These are phyloP conservation scores for Pythium apleroticum DNA, from an alignment of 352 stramenopile genomes.

Conservation along the genomic window DNA sequence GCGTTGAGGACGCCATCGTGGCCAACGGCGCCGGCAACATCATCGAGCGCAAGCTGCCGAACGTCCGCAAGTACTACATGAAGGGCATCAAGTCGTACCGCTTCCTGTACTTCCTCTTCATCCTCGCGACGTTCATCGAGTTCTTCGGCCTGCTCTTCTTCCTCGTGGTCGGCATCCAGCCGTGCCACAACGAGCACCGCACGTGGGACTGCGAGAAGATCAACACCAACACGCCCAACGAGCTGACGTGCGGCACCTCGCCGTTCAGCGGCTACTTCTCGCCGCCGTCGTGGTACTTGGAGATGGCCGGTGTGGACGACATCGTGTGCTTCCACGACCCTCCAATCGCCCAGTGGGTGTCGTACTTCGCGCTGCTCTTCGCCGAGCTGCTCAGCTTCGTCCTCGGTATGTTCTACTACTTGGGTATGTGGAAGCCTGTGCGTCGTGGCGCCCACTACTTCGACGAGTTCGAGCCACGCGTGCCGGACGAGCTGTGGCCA, in stretches of 20 bases:
- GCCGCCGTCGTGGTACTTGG: slow-evolving; percentile 37
- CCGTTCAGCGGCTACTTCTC: slow-evolving; percentile 62
- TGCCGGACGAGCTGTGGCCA: slow-evolving; percentile 76
- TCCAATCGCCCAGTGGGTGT: slow-evolving; percentile 42
- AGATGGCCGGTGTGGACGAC: slow-evolving; percentile 53
- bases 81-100: slow-evolving; percentile 85
- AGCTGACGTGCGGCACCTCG: slow-evolving; percentile 42
- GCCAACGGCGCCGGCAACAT: slow-evolving; percentile 80
- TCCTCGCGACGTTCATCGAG: slow-evolving; percentile 68
- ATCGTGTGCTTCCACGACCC: slow-evolving; percentile 48
- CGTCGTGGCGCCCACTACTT: slow-evolving; percentile 50
- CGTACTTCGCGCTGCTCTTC: slow-evolving; percentile 37
- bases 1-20: slow-evolving; percentile 77
- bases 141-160: slow-evolving; percentile 79
- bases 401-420: slow-evolving; percentile 41
- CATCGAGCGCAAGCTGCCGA: slow-evolving; percentile 85
- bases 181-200: slow-evolving; percentile 58
- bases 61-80: slow-evolving; percentile 90
- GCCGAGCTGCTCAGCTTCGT: slow-evolving; percentile 42
- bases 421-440: slow-evolving; percentile 52
- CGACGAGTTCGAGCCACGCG: slow-evolving; percentile 49
- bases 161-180: slow-evolving; percentile 79
- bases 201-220: slow-evolving; percentile 60
- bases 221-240: slow-evolving; percentile 56
- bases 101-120: slow-evolving; percentile 80